Conservation (phyloP, 352 stramenopile genomes). For the Bremia lactucae region DNA sequence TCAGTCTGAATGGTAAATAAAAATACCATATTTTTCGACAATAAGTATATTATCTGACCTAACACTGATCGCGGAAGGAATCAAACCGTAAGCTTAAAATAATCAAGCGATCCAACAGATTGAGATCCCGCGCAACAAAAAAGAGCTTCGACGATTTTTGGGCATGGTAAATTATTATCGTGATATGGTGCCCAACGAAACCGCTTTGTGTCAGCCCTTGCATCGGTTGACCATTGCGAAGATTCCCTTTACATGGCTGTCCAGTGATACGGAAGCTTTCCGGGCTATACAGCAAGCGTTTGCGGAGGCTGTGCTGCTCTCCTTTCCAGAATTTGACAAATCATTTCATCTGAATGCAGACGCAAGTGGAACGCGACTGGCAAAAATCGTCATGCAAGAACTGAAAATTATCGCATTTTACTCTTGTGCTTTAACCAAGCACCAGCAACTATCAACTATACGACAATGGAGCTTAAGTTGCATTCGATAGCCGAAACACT, state of each 20-base stretch:
- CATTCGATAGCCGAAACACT: not conserved
- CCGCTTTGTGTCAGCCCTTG: too few relatives aligned
- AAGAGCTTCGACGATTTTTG: too few relatives aligned
- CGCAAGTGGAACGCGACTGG: not conserved
- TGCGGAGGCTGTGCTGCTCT: not conserved
- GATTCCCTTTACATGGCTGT: too few relatives aligned
- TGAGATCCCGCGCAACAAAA: too few relatives aligned
- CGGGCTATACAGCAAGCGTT: not conserved
- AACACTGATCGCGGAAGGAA: not conserved
- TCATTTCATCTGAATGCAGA: not conserved
- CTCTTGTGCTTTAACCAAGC: not conserved
- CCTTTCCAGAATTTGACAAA: not conserved
- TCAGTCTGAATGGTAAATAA: not conserved
- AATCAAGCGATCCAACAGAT: not conserved
- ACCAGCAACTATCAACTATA: not conserved
- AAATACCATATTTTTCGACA: not conserved
- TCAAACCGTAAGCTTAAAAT: not conserved
- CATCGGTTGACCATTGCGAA: too few relatives aligned
- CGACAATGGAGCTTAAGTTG: not conserved
- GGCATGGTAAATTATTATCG: too few relatives aligned
- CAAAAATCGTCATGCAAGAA: not conserved
- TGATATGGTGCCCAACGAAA: too few relatives aligned
- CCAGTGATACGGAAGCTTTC: too few relatives aligned
- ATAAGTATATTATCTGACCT: not conserved
- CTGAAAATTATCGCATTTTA: not conserved